Evolutionary conservation across 345 rosid species (phyloP).

Genomic region (Rhodamnia argentea): DNA sequence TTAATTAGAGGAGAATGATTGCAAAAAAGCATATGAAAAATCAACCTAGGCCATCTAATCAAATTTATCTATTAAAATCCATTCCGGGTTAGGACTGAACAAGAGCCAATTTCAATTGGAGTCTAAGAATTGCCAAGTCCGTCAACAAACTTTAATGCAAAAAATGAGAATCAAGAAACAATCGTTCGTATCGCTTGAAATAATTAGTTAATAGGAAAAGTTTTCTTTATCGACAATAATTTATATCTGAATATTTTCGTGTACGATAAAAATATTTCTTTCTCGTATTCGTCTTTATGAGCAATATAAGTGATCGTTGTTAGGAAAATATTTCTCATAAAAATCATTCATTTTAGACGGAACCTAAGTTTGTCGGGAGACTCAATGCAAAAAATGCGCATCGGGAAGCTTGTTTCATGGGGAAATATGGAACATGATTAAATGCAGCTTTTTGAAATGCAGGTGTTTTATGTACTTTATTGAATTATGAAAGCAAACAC

Average conservation of each 20-base stretch:
- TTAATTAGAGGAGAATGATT: background rate
- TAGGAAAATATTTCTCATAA: too few relatives aligned
- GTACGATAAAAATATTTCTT: too few relatives aligned
- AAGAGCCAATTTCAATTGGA: too few relatives aligned
- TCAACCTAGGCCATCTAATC: background rate
- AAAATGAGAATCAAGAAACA: background rate
- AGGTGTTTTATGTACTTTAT: background rate
- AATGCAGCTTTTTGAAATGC: background rate
- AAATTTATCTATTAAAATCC: background rate
- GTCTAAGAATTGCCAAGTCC: too few relatives aligned
- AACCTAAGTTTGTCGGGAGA: background rate
- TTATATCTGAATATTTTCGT: too few relatives aligned
- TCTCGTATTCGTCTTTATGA: too few relatives aligned
- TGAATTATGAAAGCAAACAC: background rate
- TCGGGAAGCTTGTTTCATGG: too few relatives aligned
- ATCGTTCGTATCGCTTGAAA: too few relatives aligned
- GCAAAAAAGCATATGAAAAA: background rate
- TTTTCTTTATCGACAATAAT: too few relatives aligned
- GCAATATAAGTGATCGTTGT: too few relatives aligned
- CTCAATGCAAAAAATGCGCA: background rate
- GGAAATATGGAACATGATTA: background rate
- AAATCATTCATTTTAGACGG: too few relatives aligned
- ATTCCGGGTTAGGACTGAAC: background rate
- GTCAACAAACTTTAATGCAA: background rate
- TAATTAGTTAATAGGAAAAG: too few relatives aligned